Conservation (phyloP, 352 stramenopile species). For the Phytophthora pluvialis region DNA sequence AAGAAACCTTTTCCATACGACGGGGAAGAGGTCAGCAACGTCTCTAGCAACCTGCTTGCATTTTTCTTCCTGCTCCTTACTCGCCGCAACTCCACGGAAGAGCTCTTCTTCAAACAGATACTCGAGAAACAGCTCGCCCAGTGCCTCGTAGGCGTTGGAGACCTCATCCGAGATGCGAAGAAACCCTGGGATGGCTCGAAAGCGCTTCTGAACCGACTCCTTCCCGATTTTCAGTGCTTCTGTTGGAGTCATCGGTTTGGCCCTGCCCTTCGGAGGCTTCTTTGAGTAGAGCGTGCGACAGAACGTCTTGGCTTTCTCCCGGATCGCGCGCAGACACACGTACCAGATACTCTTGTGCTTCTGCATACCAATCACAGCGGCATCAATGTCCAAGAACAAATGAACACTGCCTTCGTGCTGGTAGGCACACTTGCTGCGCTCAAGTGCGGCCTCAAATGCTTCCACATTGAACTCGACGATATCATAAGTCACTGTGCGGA, state of each 20-base stretch:
- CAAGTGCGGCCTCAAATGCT: constrained; percentile 41
- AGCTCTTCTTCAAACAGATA: constrained; percentile 60
- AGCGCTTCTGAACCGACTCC: constrained; percentile 53
- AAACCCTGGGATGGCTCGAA: constrained; percentile 59
- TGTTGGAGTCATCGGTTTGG: constrained; percentile 21
- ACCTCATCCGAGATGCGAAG: constrained; percentile 54
- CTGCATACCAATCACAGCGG: constrained; percentile 80
- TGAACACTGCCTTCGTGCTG: constrained; percentile 80
- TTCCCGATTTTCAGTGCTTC: constrained; percentile 34
- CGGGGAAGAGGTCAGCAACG: constrained; percentile 70
- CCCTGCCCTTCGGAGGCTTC: constrained; percentile 27
- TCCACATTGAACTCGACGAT: constrained; percentile 50
- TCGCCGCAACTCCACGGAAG: constrained; percentile 18
- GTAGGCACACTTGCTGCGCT: constrained; percentile 56
- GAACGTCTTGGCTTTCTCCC: constrained; percentile 80
- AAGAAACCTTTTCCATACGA: constrained; percentile 79
- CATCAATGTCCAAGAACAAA: constrained; percentile 66
- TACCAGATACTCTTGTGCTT: constrained; percentile 90
- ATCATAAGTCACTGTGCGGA: constrained; percentile 69
- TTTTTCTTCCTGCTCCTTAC: constrained; percentile 42
- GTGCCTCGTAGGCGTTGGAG: constrained; percentile 44
- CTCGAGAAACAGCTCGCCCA: constrained; percentile 70
- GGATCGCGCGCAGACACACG: constrained; percentile 86
- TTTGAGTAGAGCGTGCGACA: constrained; percentile 45
- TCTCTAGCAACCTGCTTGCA: constrained; percentile 34